Evolutionary conservation across 371 early-diverging fungal species (phyloP), one percentile per base, ranked within the genome.

Genomic region (Coemansia sp.): DNA sequence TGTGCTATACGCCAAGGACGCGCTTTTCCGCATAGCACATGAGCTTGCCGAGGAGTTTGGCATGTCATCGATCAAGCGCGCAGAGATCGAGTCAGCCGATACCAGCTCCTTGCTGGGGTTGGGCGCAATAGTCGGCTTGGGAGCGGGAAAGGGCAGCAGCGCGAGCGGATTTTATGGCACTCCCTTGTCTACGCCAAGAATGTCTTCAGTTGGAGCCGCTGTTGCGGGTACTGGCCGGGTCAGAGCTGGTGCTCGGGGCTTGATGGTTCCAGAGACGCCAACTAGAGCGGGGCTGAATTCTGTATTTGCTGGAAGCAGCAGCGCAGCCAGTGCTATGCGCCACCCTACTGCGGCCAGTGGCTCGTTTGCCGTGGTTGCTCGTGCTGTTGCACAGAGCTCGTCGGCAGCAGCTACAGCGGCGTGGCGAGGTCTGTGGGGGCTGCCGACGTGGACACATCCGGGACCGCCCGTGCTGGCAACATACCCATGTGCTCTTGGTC

Each of bases 1-100:
- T 0, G 56, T 66, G 16, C 43, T 75, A 14, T 56, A 66, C 11
- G 59, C 71, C 29, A 70, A 58, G 24, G 59, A 66, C 1, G 75
- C 75, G 24, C 49, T 75, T 36, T 75, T 75, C 31, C 59, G 75
- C 5, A 62, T 75, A 4, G 70, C 75, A 2, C 75, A 75, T 52
- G 75, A 75, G 54, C 66, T 75, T 4, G 70, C 75, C 0, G 75
- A 75, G 40, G 75, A 75, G 39, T 75, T 75, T 62, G 75, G 75
- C 10, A 52, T 75, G 16, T 75, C 75, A 4, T 62, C 75, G 32
- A 55, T 75, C 6, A 70, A 70, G 54, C 70, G 75, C 5, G 62
- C 72, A 0, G 75, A 75, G 24, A 62, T 70, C n/a, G 75, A 74
- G 59, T 59, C 75, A 2, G 16, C 62, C 10, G 75, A 74, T 4